Conservation (phyloP, 352 stramenopile species). For the Pythium sukuiense region DNA sequence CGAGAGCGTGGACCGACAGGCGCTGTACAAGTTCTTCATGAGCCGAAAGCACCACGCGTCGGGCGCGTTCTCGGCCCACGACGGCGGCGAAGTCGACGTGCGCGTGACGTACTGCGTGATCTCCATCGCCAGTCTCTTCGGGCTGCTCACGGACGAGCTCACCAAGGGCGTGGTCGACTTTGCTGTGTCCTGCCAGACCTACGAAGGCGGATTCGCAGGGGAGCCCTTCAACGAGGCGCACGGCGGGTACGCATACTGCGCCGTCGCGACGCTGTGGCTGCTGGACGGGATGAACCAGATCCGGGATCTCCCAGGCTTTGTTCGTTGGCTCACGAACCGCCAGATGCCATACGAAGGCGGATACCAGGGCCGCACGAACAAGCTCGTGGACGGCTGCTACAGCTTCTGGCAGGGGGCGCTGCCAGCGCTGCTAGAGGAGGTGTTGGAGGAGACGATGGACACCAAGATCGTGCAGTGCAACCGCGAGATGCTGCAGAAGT, state of each 20-base stretch:
- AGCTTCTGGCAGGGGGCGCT: conserved; percentile 98
- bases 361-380: conserved; percentile 96
- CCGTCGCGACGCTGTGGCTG: conserved; percentile 93
- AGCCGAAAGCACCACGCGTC: conserved; percentile 76
- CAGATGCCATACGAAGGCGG: conserved; percentile 95
- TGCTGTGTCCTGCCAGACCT: conserved; percentile 94
- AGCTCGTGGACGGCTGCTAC: conserved; percentile 99
- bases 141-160: conserved; percentile 91
- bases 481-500: conserved; percentile 81
- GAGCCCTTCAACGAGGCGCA: conserved; percentile 96
- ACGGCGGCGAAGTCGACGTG: conserved; percentile 96
- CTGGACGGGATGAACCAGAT: conserved; percentile 72
- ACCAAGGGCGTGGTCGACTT: conserved; percentile 76
- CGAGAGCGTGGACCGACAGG: conserved; percentile 73
- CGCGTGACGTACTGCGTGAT: conserved; percentile 98
- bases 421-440: conserved; percentile 73
- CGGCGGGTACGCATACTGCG: conserved; percentile 98
- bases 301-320: conserved; percentile 47
- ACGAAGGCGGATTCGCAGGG: conserved; percentile 95
- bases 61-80: conserved; percentile 96
- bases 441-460: conserved; percentile 38
- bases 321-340: conserved; percentile 91
- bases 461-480: conserved; percentile 67
- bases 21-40: conserved; percentile 90
- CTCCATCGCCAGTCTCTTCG: conserved; percentile 91